Conservation (phyloP, 768 basidiomycete genomes). For the Suillus americanus region DNA sequence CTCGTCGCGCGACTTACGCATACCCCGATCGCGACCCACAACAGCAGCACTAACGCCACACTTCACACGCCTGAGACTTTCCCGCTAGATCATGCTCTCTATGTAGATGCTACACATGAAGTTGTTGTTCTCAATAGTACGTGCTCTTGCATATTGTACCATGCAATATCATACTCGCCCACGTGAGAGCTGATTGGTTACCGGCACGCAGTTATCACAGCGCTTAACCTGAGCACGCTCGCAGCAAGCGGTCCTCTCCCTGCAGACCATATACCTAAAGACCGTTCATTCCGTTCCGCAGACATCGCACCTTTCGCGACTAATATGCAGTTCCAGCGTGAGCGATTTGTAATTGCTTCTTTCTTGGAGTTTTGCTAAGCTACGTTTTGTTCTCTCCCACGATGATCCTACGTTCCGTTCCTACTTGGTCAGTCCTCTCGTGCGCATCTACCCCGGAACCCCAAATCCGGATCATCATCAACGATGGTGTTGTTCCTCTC, state of each 20-base stretch:
- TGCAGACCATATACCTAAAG: conserved; percentile 60
- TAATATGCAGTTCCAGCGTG: conserved; percentile 88
- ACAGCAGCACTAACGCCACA: conserved; percentile 84
- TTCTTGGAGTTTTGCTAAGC: neutral
- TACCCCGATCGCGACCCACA: conserved; percentile 65
- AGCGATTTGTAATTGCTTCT: conserved; percentile 22
- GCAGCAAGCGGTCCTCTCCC: conserved; percentile 75
- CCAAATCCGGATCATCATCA: conserved; percentile 78
- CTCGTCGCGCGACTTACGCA: conserved; percentile 80
- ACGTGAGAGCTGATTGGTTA: conserved; percentile 6
- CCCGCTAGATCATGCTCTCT: conserved; percentile 70
- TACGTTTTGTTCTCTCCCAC: neutral
- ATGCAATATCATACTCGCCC: neutral
- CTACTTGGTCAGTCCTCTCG: conserved; percentile 47
- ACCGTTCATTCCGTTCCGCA: conserved; percentile 61
- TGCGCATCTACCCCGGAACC: neutral
- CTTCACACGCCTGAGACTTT: conserved; percentile 69
- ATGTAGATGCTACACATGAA: conserved; percentile 68
- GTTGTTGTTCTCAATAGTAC: conserved; percentile 55
- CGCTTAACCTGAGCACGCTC: conserved; percentile 78
- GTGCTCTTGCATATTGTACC: conserved; percentile 16
- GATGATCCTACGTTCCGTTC: neutral
- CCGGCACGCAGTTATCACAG: conserved; percentile 62
- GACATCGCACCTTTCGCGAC: conserved; percentile 86
- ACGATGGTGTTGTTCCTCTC: conserved; percentile 84